A percentile compares a stretch with the other conserved stretches of the same genome.
phyloP scores from a whole-genome alignment of 2,329 filamentous ascomycete genomes.

The Stagonosporopsis rhizophila region DNA sequence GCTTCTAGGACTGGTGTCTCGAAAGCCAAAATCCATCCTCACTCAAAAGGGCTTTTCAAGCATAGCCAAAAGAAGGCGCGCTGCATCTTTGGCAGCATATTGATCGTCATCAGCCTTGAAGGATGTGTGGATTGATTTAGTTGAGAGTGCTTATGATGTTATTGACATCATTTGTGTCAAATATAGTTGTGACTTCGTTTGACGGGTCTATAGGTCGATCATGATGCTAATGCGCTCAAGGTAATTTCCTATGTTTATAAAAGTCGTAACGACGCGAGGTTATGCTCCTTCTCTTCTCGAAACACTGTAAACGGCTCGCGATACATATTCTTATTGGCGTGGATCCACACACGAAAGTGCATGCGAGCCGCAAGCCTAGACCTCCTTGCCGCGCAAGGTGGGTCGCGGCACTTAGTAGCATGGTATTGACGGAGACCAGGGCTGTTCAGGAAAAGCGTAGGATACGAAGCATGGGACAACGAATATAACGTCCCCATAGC shows the following conservation, averaged over 20 bases:
- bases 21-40: conserved; percentile 10
- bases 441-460: background rate
- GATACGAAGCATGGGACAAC: background rate
- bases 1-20: conserved; percentile 13
- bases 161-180: no score
- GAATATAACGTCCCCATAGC: no score
- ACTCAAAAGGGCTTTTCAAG: conserved; percentile 16
- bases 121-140: no score
- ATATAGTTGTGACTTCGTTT: no score
- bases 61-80: conserved; percentile 10
- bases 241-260: no score
- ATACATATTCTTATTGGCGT: no score
- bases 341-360: background rate
- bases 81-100: conserved; percentile 18
- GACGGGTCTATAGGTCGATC: no score
- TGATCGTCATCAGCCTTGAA: conserved; percentile 5
- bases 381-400: background rate
- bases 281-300: background rate
- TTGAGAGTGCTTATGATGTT: no score
- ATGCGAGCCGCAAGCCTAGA: background rate
- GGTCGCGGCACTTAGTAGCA: background rate
- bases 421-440: background rate
- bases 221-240: no score
- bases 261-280: no score
- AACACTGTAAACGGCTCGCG: no score